phyloP scores from a whole-genome alignment of 2,329 filamentous ascomycete species.

The Ceratocystis ficicola region DNA sequence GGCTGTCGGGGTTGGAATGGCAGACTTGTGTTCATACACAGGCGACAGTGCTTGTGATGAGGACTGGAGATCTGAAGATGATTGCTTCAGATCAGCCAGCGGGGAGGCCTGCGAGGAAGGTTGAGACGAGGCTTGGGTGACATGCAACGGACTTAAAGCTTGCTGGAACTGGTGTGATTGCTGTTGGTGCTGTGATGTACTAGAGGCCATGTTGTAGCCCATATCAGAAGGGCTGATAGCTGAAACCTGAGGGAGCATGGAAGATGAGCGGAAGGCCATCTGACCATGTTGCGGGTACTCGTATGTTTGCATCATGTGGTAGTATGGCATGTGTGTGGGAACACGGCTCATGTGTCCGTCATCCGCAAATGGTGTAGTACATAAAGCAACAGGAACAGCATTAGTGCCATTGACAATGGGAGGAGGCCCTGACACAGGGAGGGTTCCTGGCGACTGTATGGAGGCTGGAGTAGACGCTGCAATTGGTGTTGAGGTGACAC shows the following conservation, averaged over 20 bases:
- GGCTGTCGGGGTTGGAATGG: background rate
- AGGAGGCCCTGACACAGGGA: conserved; percentile 15
- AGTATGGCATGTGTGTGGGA: conserved; percentile 9
- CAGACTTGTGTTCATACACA: conserved; percentile 19
- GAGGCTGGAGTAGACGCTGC: conserved; percentile 5
- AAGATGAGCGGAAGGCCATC: conserved; percentile 9
- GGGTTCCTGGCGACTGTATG: conserved; percentile 1
- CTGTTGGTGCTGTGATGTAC: conserved; percentile 15
- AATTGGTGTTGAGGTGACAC: conserved; percentile 15
- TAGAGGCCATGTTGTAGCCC: conserved; percentile 1
- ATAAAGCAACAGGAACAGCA: conserved; percentile 10
- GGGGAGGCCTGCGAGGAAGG: background rate
- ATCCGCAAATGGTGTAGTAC: background rate
- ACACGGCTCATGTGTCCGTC: background rate
- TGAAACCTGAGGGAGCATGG: conserved; percentile 4
- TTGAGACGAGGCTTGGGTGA: background rate
- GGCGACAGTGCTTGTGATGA: conserved; percentile 10
- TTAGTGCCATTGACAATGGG: conserved; percentile 19
- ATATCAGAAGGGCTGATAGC: background rate
- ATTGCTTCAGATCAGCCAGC: background rate
- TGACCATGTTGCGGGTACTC: conserved; percentile 11
- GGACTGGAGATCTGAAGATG: background rate
- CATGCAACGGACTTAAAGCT: background rate
- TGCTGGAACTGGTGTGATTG: conserved; percentile 8
- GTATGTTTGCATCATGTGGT: conserved; percentile 11